phyloP scores from a whole-genome alignment of 2,329 filamentous ascomycete genomes.

The Emmonsiellopsis sp. region DNA sequence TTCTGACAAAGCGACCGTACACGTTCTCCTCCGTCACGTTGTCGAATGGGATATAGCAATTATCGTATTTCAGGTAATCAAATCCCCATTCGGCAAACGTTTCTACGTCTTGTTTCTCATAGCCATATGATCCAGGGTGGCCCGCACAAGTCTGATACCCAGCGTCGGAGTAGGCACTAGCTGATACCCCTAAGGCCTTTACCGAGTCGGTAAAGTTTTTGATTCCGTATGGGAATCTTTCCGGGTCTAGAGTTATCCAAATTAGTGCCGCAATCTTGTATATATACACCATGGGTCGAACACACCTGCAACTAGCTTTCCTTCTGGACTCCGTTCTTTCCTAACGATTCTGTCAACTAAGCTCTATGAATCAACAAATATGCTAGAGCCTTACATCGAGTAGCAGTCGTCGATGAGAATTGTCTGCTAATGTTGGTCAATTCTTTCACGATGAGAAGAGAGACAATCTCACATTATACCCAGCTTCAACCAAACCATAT shows the following conservation, averaged over 20 bases:
- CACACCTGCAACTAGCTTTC: constrained; percentile 3
- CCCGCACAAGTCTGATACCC: constrained; percentile 17
- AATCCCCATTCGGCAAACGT: constrained; percentile 15
- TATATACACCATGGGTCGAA: not conserved
- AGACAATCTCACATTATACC: not conserved
- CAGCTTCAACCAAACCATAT: constrained; percentile 2
- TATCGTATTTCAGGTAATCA: constrained; percentile 18
- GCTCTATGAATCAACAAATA: not conserved
- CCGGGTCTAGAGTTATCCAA: not conserved
- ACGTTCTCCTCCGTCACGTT: constrained; percentile 21
- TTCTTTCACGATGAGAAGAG: not conserved
- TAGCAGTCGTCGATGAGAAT: constrained; percentile 4
- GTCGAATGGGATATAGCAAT: constrained; percentile 20
- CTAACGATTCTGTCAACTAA: not conserved
- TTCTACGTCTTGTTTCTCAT: constrained; percentile 14
- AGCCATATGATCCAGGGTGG: constrained; percentile 15
- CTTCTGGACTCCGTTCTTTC: constrained; percentile 2
- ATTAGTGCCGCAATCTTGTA: not conserved
- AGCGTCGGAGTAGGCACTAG: constrained; percentile 11
- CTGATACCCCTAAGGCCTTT: constrained; percentile 9
- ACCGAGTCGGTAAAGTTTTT: constrained; percentile 7
- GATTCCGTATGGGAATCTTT: constrained; percentile 4
- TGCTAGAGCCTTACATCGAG: not conserved
- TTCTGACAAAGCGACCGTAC: constrained; percentile 18
- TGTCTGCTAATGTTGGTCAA: not conserved